phyloP scores from a whole-genome alignment of 192 early-diverging fungal species.

The Entomortierella beljakovae region DNA sequence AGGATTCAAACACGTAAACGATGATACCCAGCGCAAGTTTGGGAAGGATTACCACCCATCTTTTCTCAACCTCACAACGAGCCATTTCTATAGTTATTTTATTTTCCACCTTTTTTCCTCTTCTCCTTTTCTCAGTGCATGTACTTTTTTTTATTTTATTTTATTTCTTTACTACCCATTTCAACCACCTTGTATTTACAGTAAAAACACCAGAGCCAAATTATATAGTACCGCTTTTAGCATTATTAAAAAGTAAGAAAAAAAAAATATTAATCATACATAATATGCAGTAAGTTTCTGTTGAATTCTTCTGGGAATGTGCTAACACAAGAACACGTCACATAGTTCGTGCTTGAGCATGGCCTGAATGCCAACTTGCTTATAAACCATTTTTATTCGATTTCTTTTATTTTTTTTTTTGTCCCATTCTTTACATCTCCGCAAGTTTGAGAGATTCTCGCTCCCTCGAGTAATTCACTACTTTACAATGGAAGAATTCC shows the following conservation, averaged over 20 bases:
- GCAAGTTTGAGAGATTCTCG: neutral
- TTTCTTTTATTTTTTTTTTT: slow-evolving; percentile 13
- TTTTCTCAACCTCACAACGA: neutral
- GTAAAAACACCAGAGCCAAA: too few species aligned
- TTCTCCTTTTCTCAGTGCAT: neutral
- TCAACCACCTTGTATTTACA: too few species aligned
- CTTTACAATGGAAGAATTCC: slow-evolving; percentile 19
- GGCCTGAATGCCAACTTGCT: neutral
- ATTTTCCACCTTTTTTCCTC: neutral
- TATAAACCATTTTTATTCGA: neutral
- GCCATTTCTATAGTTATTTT: neutral
- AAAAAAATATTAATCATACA: neutral
- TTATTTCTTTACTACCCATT: neutral
- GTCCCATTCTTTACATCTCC: slow-evolving; percentile 6
- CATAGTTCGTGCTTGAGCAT: neutral
- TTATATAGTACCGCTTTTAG: too few species aligned
- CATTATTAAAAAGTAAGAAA: neutral
- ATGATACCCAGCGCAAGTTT: neutral
- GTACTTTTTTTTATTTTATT: neutral
- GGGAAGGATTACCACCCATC: neutral
- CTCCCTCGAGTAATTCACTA: neutral
- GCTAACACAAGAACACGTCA: neutral
- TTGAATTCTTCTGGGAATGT: neutral
- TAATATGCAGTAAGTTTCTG: neutral
- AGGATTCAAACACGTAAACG: neutral